Evolutionary conservation across 164 flowering plant genomes (phyloP), one percentile per base, ranked within the genome.

Genomic region (Kalanchoe fedtschenkoi): DNA sequence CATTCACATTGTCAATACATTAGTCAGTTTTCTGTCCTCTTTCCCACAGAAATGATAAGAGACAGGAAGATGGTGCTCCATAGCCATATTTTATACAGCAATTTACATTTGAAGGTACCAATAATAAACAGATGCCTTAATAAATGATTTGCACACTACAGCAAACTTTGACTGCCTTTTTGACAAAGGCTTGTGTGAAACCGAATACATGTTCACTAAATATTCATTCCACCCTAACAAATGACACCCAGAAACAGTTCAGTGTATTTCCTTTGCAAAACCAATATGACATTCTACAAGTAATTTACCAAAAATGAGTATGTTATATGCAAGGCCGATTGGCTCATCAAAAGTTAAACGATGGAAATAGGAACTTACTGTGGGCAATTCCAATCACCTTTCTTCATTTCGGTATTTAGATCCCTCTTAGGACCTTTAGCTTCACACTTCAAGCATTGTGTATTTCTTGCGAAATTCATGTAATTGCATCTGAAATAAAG

Each of bases 351-450:
- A 16, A 7, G 38, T 56, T 32, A 34, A 34, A 22, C 17, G 35
- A 39, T 58, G 19, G 5, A 60, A 61, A n/a, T 16, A 34, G 5
- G 5, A 61, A 76, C 82, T 79, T 76, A 90, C 97, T 74, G 54
- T 43, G 82, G 73, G 65, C 97, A 90, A 58, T 69, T 75, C 97
- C 95, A 90, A 65, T 90, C 97, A 43, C 97, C 97, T 71, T 76
- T 77, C 77, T 88, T 86, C 89, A 76, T 86, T 75, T 81, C 82
- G 47, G 67, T 58, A 7, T 70, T 60, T 53, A 59, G 19, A 39
- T 66, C 72, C 71, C 69, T 80, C 71, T 73, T 77, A 9, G 92
- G 89, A 16, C 81, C 86, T 34, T 81, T 83, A 53, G 77, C 72
- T 60, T 68, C 71, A 76, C 97, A 90, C 68, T 82, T 62, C 13